Base-by-base conservation (phyloP, 2,329 filamentous ascomycete species). In the Blastomyces gilchristii region DNA sequence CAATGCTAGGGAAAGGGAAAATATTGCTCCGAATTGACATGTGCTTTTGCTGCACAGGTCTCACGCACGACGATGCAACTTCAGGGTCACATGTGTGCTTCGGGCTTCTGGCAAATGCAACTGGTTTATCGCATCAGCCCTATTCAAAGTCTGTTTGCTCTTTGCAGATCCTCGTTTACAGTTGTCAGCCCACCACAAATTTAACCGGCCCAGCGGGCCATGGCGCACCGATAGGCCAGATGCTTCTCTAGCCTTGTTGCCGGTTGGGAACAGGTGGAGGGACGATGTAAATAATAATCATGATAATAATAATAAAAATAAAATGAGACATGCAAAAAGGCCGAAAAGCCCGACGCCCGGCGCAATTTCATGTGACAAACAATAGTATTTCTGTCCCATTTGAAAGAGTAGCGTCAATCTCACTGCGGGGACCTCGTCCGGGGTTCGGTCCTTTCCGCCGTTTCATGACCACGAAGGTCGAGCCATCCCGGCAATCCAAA, bases 61-160 rank as follows among this genome's bases (percentile, higher is more conserved):
- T 25, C 28, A 49, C 22, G 28, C 25, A 43, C 28, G n/a, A 31
- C 49, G 49, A 59, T 59, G 58, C 58, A 59, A 59, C 41, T 59
- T 49, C 58, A 43, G 16, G 16, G 54, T 58, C 22, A 12, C 39
- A 49, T 49, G 39, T 11, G 2, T 22, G 5, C 16, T n/a, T 49
- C 18, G 14, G 9, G 8, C 47, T 47, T 58, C 6, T n/a, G 18
- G 41, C 18, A n/a, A 43, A 28, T 22, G 37, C 25, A 58, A 45
- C 58, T 59, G 22, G 34, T 18, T 58, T 41, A 12, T 7, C 43
- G n/a, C 8, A 28, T 50, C 58, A 59, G 58, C 58, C 57, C 58
- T 59, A 59, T 59, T 28, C 6, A 56, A 25, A 18, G 34, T 41
- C 22, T 37, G 8, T 43, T 43, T 43, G 37, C 37, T 58, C 8